A percentile compares a stretch with the other conserved stretches of the same genome.
Conservation (phyloP, 2,329 filamentous ascomycete species). For the Cordyceps militaris region DNA sequence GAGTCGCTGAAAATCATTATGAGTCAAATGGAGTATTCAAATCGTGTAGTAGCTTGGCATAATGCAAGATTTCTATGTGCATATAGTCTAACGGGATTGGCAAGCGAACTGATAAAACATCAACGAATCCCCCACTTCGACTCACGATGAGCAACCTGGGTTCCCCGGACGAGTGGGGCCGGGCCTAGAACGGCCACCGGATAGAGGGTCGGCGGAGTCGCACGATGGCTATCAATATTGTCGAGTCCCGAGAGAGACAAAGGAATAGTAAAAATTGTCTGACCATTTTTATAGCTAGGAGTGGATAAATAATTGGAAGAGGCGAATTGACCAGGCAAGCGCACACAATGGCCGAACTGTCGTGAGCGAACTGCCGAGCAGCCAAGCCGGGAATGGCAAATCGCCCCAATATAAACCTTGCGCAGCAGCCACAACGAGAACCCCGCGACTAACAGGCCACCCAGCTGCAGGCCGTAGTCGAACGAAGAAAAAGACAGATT, state of each 20-base stretch:
- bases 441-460: background rate
- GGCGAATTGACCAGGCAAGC: background rate
- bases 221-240: background rate
- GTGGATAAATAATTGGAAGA: no score
- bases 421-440: background rate
- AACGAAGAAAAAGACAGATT: background rate
- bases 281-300: no score
- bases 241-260: background rate
- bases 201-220: background rate
- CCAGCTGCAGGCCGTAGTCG: background rate
- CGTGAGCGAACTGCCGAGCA: background rate
- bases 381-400: background rate
- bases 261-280: background rate
- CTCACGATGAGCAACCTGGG: background rate
- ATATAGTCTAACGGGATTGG: background rate
- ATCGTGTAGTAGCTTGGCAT: background rate
- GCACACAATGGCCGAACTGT: background rate
- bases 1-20: background rate
- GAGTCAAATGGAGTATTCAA: background rate
- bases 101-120: background rate
- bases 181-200: background rate
- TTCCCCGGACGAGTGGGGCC: slow-evolving; percentile 1
- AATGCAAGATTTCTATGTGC: no score
- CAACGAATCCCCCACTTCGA: background rate
- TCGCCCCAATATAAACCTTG: background rate